Percentiles rank a stretch among this genome's conserved stretches.
These are phyloP conservation scores for Sporobolomyces phaffii DNA, from an alignment of 768 basidiomycete genomes.

Conservation along the genomic window DNA sequence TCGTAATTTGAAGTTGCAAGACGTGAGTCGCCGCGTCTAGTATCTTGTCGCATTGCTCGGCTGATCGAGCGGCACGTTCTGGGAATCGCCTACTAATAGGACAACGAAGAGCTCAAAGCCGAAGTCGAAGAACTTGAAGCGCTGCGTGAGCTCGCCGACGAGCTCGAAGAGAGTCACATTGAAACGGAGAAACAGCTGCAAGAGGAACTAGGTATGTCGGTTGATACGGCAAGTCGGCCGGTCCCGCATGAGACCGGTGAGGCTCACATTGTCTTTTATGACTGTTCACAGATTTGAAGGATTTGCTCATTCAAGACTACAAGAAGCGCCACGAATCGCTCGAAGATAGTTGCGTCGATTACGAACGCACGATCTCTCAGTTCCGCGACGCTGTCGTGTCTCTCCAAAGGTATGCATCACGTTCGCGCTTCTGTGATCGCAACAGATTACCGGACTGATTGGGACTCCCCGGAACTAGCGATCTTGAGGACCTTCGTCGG, in stretches of 20 bases:
- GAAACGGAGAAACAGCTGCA: conserved; percentile 88
- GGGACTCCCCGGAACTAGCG: no score
- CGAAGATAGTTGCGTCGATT: conserved; percentile 74
- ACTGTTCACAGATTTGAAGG: conserved; percentile 53
- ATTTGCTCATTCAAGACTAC: conserved; percentile 64
- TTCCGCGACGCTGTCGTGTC: conserved; percentile 86
- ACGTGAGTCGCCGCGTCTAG: conserved; percentile 55
- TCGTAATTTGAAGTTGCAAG: conserved; percentile 81
- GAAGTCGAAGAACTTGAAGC: conserved; percentile 95
- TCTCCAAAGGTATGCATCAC: conserved; percentile 68
- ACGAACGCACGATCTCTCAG: conserved; percentile 78
- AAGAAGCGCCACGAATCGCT: conserved; percentile 59
- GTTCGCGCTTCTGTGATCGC: no score
- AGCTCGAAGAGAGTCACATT: conserved; percentile 90
- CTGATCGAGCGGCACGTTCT: no score
- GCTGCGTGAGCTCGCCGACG: conserved; percentile 90
- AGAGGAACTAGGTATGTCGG: conserved; percentile 84
- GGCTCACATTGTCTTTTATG: no score
- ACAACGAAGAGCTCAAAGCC: conserved; percentile 95
- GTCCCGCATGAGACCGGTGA: no score
- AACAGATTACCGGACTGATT: no score
- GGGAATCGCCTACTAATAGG: no score
- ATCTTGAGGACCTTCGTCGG: conserved; percentile 73
- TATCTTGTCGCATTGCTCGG: no score
- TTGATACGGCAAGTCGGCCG: no score